Base-by-base conservation (phyloP, 2,329 filamentous ascomycete genomes). In the Penicillium sp. region DNA sequence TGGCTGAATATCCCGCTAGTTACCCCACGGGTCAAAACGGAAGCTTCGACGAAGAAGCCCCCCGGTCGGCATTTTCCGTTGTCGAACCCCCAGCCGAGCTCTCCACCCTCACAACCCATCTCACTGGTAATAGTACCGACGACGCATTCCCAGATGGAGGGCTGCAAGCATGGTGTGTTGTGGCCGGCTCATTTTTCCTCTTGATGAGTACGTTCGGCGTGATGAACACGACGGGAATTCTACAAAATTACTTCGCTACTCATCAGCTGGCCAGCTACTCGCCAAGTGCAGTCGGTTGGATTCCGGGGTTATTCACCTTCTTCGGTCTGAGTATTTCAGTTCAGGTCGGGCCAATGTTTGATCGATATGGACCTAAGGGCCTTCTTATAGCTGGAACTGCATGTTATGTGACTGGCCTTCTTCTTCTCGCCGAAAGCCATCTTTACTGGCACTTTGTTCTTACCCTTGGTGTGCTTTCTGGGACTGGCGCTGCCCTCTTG, bases 381-480 rank as follows among this genome's bases (percentile, higher is more conserved):
- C 66, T 77, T 12, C 66, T 69, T 1, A 62, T 71, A 4, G 51
- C 65, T 0, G 74, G 73, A 1, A 67, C 69, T 3, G 59, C 55
- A 1, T 56, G 65, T 1, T 73, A 73, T 37, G 56, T 73, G 0
- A 59, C 67, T 3, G 68, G 69, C 45, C 66, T 77, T 31, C 63
- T 77, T 24, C 53, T 77, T 13, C 63, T 77, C 29, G 76, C 72
- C 0, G 70, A 77, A 45, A 77, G 75, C 53, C 63, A 55, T 13
- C 51, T 57, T 13, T 77, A 77, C 55, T 76, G 72, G 74, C 74
- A 77, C 6, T 77, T 77, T 41, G 45, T 77, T 54, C 58, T 74
- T 53, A 66, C 63, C 54, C 58, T 71, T 19, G 69, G 69, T 1
- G 45, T 72, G 1, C 52, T 72, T 6, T 68, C 64, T 1, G 71